phyloP scores from a whole-genome alignment of 2,329 filamentous ascomycete species.

The Diaporthe citri region DNA sequence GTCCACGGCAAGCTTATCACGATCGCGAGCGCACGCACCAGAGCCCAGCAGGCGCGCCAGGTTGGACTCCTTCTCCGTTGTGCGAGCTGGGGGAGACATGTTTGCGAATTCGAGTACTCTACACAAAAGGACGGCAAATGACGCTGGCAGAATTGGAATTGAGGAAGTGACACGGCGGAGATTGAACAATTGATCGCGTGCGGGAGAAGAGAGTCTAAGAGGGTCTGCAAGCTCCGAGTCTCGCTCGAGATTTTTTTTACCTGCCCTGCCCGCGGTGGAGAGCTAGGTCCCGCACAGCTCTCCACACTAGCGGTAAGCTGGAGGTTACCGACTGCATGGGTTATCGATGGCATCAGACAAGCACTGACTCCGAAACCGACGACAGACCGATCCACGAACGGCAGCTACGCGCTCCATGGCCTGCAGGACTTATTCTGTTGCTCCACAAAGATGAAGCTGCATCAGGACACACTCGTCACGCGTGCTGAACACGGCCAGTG shows the following conservation, averaged over 20 bases:
- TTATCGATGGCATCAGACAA: neutral
- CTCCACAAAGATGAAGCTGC: neutral
- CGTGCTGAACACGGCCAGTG: neutral
- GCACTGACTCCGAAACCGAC: neutral
- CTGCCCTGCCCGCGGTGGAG: conserved; percentile 27
- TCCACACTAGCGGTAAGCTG: conserved; percentile 25
- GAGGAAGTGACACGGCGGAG: conserved; percentile 30
- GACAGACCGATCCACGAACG: neutral
- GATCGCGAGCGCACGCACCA: conserved; percentile 64
- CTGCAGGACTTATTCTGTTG: neutral
- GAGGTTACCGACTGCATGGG: conserved; percentile 23
- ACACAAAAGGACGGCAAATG: conserved; percentile 12
- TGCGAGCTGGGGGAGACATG: conserved; percentile 71
- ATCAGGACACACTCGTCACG: neutral
- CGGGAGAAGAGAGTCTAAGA: conserved; percentile 26
- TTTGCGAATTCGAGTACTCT: conserved; percentile 40
- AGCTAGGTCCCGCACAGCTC: conserved; percentile 23
- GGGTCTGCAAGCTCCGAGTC: conserved; percentile 27
- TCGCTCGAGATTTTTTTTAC: conserved; percentile 39
- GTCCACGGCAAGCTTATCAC: conserved; percentile 20
- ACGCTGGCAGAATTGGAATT: conserved; percentile 21
- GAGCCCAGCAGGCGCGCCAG: conserved; percentile 90
- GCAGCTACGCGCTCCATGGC: neutral
- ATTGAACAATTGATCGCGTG: conserved; percentile 33
- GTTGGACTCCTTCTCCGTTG: conserved; percentile 84